Evolutionary conservation across 2,329 filamentous ascomycete genomes (phyloP).

Genomic region (Alternaria sp.): DNA sequence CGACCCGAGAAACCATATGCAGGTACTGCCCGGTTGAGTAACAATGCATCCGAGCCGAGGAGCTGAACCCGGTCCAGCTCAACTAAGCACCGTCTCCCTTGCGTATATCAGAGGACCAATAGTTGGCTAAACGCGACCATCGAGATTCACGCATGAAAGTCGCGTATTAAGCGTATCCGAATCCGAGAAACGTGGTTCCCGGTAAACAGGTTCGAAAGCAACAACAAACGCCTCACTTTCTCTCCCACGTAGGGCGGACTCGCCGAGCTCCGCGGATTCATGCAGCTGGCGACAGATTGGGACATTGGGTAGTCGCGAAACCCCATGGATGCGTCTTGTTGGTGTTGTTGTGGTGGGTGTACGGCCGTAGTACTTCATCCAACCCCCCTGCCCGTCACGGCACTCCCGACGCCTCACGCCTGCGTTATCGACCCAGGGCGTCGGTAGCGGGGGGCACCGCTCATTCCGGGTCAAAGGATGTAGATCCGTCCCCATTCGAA

Average conservation of each 20-base stretch:
- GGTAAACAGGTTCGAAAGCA: neutral
- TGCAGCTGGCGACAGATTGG: neutral
- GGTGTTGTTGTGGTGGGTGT: neutral
- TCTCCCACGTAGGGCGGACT: neutral
- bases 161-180: neutral
- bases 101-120: neutral
- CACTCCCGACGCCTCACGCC: slow-evolving; percentile 10
- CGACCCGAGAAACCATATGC: neutral
- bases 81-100: neutral
- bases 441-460: slow-evolving; percentile 10
- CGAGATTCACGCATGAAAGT: neutral
- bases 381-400: neutral
- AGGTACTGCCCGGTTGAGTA: neutral
- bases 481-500: slow-evolving; percentile 5
- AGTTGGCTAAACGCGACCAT: neutral
- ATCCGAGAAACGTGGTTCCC: neutral
- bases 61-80: neutral
- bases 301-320: neutral
- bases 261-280: neutral
- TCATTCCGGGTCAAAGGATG: neutral
- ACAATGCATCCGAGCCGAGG: neutral
- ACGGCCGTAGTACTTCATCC: neutral
- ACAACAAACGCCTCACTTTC: neutral
- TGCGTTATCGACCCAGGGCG: slow-evolving; percentile 14
- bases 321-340: neutral